Base-by-base conservation (phyloP, 2,329 filamentous ascomycete species). In the Colletotrichum theobromicola region DNA sequence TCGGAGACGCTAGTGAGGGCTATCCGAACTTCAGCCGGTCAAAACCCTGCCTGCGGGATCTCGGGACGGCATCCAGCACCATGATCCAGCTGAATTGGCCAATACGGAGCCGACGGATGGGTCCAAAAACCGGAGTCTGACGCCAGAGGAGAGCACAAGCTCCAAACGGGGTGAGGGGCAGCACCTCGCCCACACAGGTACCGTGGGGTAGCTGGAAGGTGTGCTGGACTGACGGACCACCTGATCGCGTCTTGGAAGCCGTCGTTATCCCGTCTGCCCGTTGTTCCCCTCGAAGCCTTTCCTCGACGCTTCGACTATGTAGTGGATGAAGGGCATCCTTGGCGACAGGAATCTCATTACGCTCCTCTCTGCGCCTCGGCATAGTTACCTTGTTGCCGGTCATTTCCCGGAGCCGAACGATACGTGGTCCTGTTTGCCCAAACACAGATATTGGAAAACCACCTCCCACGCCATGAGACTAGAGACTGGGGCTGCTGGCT, bases 11-110 rank as follows among this genome's bases (percentile, higher is more conserved):
- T 35, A 62, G 32, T n/a, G 24, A 50, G 28, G 4, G 55, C 35
- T 26, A 60, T 18, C 65, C 70, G 70, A 63, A 42, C n/a, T 69
- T 72, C 46, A 72, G 46, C 70, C 65, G 70, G 13, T 32, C 6
- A n/a, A 35, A 26, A 35, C 62, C 16, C 30, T 63, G 68, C 21
- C 53, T 55, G 64, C 75, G 75, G 75, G 46, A 75, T 72, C 34
- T 75, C 75, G 75, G 72, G 64, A 72, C 75, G 72, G 57, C 55
- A 21, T 67, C 70, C 72, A 68, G 67, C 62, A 72, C 42, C 74
- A 37, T 16, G 37, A 53, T 18, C 28, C 58, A 24, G 10, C 10
- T 30, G 21, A 46, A 75, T 65, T 67, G 65, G 62, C 72, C 72
- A 68, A 67, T 74, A 30, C 50, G 34, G 15, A 32, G 46, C 26